These are phyloP conservation scores for Aspergillus affinis DNA, from an alignment of 495 filamentous ascomycete genomes.

Conservation along the genomic window DNA sequence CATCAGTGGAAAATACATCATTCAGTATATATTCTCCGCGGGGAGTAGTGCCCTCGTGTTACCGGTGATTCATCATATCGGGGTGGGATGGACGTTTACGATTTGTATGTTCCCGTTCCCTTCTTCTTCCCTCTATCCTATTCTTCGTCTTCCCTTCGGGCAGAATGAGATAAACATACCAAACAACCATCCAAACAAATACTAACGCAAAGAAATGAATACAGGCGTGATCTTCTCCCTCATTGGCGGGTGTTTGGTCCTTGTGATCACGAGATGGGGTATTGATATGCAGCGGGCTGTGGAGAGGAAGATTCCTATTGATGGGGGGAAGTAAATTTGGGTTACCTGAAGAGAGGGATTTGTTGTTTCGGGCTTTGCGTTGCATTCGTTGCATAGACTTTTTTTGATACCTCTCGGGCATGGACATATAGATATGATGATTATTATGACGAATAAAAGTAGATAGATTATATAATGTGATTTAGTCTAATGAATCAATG, in stretches of 20 bases:
- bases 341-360: neutral
- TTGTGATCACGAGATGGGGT: slow-evolving; percentile 38
- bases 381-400: neutral
- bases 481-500: no score
- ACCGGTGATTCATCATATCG: slow-evolving; percentile 63
- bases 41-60: slow-evolving; percentile 62
- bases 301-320: slow-evolving; percentile 29
- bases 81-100: slow-evolving; percentile 61
- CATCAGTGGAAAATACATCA: slow-evolving; percentile 70
- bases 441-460: neutral
- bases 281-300: slow-evolving; percentile 45
- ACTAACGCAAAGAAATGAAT: no score
- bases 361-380: neutral
- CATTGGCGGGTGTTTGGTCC: slow-evolving; percentile 33
- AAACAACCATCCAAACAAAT: no score
- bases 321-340: slow-evolving; percentile 12
- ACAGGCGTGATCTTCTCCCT: slow-evolving; percentile 37
- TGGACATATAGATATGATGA: no score
- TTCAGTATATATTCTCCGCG: slow-evolving; percentile 70
- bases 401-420: no score
- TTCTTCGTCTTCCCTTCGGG: slow-evolving; percentile 2
- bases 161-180: neutral
- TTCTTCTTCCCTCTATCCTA: slow-evolving; percentile 4
- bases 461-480: neutral
- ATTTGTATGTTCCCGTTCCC: slow-evolving; percentile 41